Percentiles rank a stretch among this genome's conserved stretches.
Conservation (phyloP, 2,329 filamentous ascomycete species). For the Parasarocladium wereldwijsianum region DNA sequence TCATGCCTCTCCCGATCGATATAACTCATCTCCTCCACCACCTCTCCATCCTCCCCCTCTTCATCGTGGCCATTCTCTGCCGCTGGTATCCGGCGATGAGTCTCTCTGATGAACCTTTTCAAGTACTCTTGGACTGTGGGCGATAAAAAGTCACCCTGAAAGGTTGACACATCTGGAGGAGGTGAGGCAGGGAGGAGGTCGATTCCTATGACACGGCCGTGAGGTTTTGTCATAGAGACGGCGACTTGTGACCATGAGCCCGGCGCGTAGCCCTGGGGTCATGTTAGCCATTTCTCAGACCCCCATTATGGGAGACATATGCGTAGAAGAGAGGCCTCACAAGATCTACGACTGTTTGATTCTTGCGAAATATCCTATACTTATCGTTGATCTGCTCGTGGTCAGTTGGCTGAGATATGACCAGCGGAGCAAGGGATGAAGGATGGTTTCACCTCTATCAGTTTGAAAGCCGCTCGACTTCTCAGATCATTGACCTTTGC, state of each 20-base stretch:
- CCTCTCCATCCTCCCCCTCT: slow-evolving; percentile 9
- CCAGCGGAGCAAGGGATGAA: too few species aligned
- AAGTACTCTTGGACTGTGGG: slow-evolving; percentile 61
- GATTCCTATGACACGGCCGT: slow-evolving; percentile 74
- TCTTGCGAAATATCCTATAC: slow-evolving; percentile 61
- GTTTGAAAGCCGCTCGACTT: slow-evolving; percentile 84
- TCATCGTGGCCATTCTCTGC: slow-evolving; percentile 5
- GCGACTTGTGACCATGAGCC: slow-evolving; percentile 71
- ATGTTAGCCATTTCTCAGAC: too few species aligned
- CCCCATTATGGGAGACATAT: neutral
- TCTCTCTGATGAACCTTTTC: slow-evolving; percentile 56
- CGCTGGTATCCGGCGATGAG: slow-evolving; percentile 18
- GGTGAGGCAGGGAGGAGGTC: slow-evolving; percentile 89
- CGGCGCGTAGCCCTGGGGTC: slow-evolving; percentile 55
- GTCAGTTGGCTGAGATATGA: slow-evolving; percentile 3
- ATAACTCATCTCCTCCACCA: slow-evolving; percentile 38
- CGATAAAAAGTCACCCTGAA: slow-evolving; percentile 87
- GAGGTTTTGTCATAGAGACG: slow-evolving; percentile 58
- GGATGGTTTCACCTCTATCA: slow-evolving; percentile 66
- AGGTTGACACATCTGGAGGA: slow-evolving; percentile 78
- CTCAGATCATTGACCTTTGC: slow-evolving; percentile 71
- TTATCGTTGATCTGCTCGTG: slow-evolving; percentile 58
- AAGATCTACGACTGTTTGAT: slow-evolving; percentile 81
- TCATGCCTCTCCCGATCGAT: slow-evolving; percentile 46
- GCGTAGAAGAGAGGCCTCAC: slow-evolving; percentile 28